phyloP scores from a whole-genome alignment of 2,329 filamentous ascomycete species.

The Metarhizium guizhouense region DNA sequence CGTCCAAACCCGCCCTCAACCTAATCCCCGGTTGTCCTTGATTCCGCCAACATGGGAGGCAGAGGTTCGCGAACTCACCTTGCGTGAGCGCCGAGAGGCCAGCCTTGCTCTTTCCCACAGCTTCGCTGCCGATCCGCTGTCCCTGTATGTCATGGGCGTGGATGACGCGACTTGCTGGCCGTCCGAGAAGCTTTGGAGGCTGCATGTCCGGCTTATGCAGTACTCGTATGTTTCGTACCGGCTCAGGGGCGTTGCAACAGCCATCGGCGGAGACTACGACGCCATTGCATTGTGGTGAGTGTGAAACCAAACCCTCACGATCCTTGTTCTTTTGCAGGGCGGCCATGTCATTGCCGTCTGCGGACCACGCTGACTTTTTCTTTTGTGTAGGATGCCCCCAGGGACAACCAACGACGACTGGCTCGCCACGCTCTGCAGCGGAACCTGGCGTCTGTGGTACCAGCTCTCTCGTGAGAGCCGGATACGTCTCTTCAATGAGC shows the following conservation, averaged over 20 bases:
- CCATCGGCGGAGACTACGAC: conserved; percentile 67
- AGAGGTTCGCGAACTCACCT: conserved; percentile 52
- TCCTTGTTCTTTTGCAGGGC: too few relatives aligned
- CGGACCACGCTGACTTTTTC: not conserved
- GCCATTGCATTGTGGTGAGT: conserved; percentile 68
- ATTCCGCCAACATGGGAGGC: conserved; percentile 44
- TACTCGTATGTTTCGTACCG: conserved; percentile 70
- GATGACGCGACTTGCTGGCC: conserved; percentile 56
- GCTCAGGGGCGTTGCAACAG: conserved; percentile 64
- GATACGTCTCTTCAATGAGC: conserved; percentile 67
- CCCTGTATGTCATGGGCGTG: conserved; percentile 65
- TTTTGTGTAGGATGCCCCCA: conserved; percentile 57
- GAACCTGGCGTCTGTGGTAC: conserved; percentile 70
- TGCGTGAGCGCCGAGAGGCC: conserved; percentile 62
- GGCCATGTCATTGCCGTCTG: not conserved
- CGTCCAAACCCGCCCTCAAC: not conserved
- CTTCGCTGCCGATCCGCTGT: conserved; percentile 66
- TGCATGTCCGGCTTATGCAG: conserved; percentile 69
- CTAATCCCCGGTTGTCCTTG: conserved; percentile 30
- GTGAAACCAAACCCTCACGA: too few relatives aligned
- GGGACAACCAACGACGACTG: conserved; percentile 65
- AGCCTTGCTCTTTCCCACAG: conserved; percentile 66
- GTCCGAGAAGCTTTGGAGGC: conserved; percentile 61
- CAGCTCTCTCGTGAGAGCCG: conserved; percentile 64
- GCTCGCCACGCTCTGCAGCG: conserved; percentile 62